Percentiles rank a stretch among this genome's conserved stretches.
phyloP scores from a whole-genome alignment of 2,329 filamentous ascomycete genomes.

The Lachnellula hyalina region DNA sequence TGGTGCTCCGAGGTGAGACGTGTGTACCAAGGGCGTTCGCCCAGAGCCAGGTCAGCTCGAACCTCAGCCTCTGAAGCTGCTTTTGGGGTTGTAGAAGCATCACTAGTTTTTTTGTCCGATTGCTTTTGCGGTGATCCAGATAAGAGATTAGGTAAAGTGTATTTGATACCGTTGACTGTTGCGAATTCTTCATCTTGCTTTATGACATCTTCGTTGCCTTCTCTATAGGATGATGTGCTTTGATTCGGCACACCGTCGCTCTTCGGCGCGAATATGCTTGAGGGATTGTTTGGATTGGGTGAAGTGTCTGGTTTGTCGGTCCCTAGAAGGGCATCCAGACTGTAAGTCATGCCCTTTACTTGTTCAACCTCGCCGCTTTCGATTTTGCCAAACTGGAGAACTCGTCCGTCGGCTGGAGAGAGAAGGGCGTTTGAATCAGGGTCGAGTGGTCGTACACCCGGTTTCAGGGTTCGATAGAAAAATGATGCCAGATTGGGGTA shows the following conservation, averaged over 20 bases:
- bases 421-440: constrained; percentile 73
- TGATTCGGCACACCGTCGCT: constrained; percentile 15
- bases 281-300: constrained; percentile 30
- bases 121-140: constrained; percentile 56
- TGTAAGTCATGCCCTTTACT: constrained; percentile 98
- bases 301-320: constrained; percentile 47
- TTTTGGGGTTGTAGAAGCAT: constrained; percentile 66
- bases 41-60: constrained; percentile 72
- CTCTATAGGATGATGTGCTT: constrained; percentile 23
- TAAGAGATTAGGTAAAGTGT: constrained; percentile 82
- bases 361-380: constrained; percentile 94
- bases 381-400: constrained; percentile 89
- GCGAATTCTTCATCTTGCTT: constrained; percentile 89
- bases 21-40: constrained; percentile 65
- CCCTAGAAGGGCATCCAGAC: constrained; percentile 84
- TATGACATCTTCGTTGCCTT: constrained; percentile 57
- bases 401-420: constrained; percentile 82
- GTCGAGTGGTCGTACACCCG: constrained; percentile 79
- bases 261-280: constrained; percentile 42
- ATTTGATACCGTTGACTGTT: constrained; percentile 88
- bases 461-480: constrained; percentile 93
- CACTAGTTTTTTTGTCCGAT: constrained; percentile 45
- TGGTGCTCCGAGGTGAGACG: constrained; percentile 55
- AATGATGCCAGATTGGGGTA: constrained; percentile 94
- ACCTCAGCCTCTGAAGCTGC: constrained; percentile 77